Evolutionary conservation across 2,329 filamentous ascomycete species (phyloP).

Genomic region (Dothideomycetidae sp.): DNA sequence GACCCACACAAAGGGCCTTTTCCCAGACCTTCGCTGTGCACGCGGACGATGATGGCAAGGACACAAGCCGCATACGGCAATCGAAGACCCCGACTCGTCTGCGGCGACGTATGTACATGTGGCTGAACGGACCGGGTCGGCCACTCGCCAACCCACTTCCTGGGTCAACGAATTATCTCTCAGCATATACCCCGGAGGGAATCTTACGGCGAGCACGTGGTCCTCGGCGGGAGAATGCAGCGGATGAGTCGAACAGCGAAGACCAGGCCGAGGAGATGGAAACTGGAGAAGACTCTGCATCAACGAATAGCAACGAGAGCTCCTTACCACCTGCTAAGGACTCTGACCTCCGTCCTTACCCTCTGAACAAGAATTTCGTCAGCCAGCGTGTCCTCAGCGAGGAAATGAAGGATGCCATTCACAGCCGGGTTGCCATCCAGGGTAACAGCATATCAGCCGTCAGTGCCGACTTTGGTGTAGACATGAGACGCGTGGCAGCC

Average conservation of each 20-base stretch:
- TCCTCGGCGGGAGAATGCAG: conserved; percentile 12
- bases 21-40: neutral
- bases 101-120: conserved; percentile 42
- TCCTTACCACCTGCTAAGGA: conserved; percentile 17
- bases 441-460: conserved; percentile 60
- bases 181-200: conserved; percentile 38
- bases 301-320: conserved; percentile 13
- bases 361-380: conserved; percentile 55
- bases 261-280: conserved; percentile 15
- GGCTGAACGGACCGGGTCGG: conserved; percentile 42
- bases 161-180: conserved; percentile 41
- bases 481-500: conserved; percentile 71
- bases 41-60: neutral
- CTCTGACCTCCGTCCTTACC: conserved; percentile 47
- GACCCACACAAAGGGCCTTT: neutral
- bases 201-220: conserved; percentile 29
- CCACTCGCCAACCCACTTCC: conserved; percentile 35
- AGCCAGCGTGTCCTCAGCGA: conserved; percentile 64
- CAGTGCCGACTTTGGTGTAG: conserved; percentile 62
- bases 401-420: conserved; percentile 57
- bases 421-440: conserved; percentile 48
- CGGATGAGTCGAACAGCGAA: too few relatives aligned
- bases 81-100: conserved; percentile 30
- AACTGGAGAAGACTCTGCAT: conserved; percentile 10
- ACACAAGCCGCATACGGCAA: conserved; percentile 7